phyloP scores from a whole-genome alignment of 768 basidiomycete species.

The Rhizopogon vulgaris region DNA sequence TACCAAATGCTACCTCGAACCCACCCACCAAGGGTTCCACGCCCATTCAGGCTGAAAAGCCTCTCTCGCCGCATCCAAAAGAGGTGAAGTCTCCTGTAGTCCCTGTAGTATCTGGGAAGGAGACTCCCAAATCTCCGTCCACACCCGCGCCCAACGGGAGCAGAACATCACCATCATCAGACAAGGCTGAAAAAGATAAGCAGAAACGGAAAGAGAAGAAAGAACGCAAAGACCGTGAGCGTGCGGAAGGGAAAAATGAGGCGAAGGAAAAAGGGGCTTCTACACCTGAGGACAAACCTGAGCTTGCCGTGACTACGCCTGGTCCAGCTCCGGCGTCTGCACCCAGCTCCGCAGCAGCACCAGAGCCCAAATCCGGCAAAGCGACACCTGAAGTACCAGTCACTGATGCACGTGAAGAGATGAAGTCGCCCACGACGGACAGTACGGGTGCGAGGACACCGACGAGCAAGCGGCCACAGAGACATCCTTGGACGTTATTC shows the following conservation, averaged over 20 bases:
- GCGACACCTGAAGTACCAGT: conserved; percentile 28
- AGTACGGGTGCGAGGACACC: conserved; percentile 67
- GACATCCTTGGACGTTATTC: conserved; percentile 84
- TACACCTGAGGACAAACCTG: conserved; percentile 24
- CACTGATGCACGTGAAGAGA: conserved; percentile 26
- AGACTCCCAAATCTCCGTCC: conserved; percentile 26
- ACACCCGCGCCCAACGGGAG: conserved; percentile 28
- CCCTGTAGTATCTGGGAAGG: conserved; percentile 21
- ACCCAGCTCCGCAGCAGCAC: background rate
- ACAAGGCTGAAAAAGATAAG: conserved; percentile 52
- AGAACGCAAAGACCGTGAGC: conserved; percentile 53
- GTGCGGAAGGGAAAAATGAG: conserved; percentile 31
- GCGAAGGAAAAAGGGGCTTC: conserved; percentile 29
- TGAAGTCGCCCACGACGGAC: conserved; percentile 54
- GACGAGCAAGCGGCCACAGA: conserved; percentile 51
- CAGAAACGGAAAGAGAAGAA: conserved; percentile 58
- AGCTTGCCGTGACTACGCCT: conserved; percentile 19
- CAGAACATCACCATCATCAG: conserved; percentile 27
- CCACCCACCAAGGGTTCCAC: conserved; percentile 28
- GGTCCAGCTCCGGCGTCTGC: background rate
- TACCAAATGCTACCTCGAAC: conserved; percentile 35
- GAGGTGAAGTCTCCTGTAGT: conserved; percentile 30
- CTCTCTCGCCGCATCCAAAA: conserved; percentile 23
- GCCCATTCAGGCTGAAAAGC: conserved; percentile 30
- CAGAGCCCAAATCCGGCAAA: conserved; percentile 32